These are phyloP conservation scores for Hericium rajendrae DNA, from an alignment of 768 basidiomycete genomes.

Conservation along the genomic window DNA sequence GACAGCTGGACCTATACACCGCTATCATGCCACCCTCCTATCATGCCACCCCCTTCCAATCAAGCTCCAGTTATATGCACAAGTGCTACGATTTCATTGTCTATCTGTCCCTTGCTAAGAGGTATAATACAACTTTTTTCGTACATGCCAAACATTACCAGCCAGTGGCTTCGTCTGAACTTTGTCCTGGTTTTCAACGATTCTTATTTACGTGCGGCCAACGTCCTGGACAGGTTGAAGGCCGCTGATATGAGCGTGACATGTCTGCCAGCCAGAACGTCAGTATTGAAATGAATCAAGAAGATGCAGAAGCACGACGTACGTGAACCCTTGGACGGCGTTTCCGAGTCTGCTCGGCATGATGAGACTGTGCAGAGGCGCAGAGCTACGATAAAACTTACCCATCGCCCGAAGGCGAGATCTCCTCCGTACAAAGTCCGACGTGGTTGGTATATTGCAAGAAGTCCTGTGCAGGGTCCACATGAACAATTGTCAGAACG, in stretches of 20 bases:
- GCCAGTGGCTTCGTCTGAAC: too few species aligned
- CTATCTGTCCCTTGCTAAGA: too few species aligned
- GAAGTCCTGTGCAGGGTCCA: slow-evolving; percentile 45
- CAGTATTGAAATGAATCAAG: not conserved
- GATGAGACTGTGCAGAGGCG: too few species aligned
- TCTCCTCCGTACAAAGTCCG: slow-evolving; percentile 78
- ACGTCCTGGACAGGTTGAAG: slow-evolving; percentile 70
- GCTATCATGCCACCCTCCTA: too few species aligned
- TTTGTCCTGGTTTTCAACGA: not conserved
- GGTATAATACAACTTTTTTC: too few species aligned
- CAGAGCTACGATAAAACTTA: slow-evolving; percentile 23
- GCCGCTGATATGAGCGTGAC: slow-evolving; percentile 81
- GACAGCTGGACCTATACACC: too few species aligned
- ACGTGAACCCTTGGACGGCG: slow-evolving; percentile 88
- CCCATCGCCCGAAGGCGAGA: slow-evolving; percentile 80
- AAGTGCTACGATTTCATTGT: too few species aligned
- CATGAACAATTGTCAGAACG: not conserved
- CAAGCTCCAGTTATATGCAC: too few species aligned
- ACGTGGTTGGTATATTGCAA: slow-evolving; percentile 80
- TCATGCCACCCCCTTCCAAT: too few species aligned
- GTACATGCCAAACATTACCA: too few species aligned
- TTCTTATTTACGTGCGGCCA: slow-evolving; percentile 3
- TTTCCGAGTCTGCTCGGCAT: slow-evolving; percentile 55
- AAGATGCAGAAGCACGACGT: slow-evolving; percentile 21
- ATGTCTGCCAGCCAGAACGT: slow-evolving; percentile 35